Evolutionary conservation across 805 yeast species (phyloP).

Genomic region (Zygosaccharomyces bailii): DNA sequence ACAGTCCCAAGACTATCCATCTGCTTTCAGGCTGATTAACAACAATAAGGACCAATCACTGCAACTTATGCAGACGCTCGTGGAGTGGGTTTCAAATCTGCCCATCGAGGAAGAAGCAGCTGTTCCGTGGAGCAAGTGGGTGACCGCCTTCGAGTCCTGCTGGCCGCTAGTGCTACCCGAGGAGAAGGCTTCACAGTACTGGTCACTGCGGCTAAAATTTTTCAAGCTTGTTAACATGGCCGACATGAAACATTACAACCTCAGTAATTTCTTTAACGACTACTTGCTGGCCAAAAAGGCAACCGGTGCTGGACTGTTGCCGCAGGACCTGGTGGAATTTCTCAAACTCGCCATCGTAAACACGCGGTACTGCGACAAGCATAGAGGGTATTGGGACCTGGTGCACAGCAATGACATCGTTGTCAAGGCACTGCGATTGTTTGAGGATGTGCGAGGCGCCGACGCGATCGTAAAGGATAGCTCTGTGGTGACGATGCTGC

Average conservation of each 20-base stretch:
- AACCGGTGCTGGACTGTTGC: slow-evolving; percentile 16
- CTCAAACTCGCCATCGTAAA: slow-evolving; percentile 15
- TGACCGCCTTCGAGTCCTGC: slow-evolving; percentile 16
- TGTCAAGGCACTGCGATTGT: slow-evolving; percentile 14
- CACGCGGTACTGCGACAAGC: slow-evolving; percentile 6
- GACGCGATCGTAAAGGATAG: slow-evolving; percentile 17
- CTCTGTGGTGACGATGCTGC: slow-evolving; percentile 20
- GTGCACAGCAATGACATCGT: slow-evolving; percentile 15
- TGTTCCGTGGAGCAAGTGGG: slow-evolving; percentile 16
- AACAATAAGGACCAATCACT: slow-evolving; percentile 7
- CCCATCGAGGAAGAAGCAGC: slow-evolving; percentile 6
- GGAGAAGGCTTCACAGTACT: slow-evolving; percentile 15
- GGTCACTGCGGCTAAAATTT: slow-evolving; percentile 25
- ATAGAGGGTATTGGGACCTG: slow-evolving; percentile 17
- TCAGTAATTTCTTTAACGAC: slow-evolving; percentile 16
- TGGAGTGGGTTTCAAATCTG: slow-evolving; percentile 11
- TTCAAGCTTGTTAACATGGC: slow-evolving; percentile 18
- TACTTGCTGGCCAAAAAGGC: slow-evolving; percentile 23
- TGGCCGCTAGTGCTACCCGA: slow-evolving; percentile 26
- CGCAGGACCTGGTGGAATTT: slow-evolving; percentile 22
- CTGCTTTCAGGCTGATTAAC: slow-evolving; percentile 10
- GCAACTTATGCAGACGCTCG: slow-evolving; percentile 9
- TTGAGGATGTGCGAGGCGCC: slow-evolving; percentile 11
- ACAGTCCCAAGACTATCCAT: slow-evolving; percentile 14
- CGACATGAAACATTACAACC: slow-evolving; percentile 12